phyloP scores from a whole-genome alignment of 768 basidiomycete genomes.

The Rhodosporidiobolus sp. region DNA sequence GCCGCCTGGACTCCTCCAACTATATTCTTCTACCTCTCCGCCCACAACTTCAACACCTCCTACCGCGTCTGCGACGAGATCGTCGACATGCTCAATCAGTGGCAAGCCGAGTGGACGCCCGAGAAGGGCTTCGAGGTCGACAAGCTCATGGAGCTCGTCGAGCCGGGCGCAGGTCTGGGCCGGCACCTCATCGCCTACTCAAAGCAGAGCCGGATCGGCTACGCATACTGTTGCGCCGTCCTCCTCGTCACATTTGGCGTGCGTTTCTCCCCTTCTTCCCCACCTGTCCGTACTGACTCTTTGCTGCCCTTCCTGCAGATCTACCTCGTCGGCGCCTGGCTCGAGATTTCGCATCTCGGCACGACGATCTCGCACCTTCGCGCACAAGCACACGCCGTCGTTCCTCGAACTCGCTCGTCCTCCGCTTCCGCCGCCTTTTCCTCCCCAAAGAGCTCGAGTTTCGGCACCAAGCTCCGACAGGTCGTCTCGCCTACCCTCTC shows the following conservation, averaged over 20 bases:
- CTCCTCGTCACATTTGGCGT: slow-evolving; percentile 9
- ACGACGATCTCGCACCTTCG: neutral
- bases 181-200: neutral
- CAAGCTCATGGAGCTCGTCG: neutral
- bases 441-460: too few relatives aligned
- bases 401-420: neutral
- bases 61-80: neutral
- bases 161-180: slow-evolving; percentile 5
- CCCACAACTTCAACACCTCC: slow-evolving; percentile 7
- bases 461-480: neutral
- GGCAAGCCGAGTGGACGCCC: neutral
- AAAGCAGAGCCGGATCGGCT: neutral
- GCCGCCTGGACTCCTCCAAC: slow-evolving; percentile 11
- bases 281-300: neutral
- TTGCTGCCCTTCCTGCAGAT: slow-evolving; percentile 6
- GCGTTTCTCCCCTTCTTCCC: neutral
- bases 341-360: slow-evolving; percentile 15
- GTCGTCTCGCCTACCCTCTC: neutral
- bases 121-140: slow-evolving; percentile 10
- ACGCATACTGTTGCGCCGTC: neutral
- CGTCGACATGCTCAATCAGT: neutral
- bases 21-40: neutral
- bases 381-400: neutral
- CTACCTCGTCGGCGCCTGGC: slow-evolving; percentile 19
- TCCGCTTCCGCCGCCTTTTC: neutral